Evolutionary conservation across 306 rosid species (phyloP).

Genomic region (Cucurbita moschata): DNA sequence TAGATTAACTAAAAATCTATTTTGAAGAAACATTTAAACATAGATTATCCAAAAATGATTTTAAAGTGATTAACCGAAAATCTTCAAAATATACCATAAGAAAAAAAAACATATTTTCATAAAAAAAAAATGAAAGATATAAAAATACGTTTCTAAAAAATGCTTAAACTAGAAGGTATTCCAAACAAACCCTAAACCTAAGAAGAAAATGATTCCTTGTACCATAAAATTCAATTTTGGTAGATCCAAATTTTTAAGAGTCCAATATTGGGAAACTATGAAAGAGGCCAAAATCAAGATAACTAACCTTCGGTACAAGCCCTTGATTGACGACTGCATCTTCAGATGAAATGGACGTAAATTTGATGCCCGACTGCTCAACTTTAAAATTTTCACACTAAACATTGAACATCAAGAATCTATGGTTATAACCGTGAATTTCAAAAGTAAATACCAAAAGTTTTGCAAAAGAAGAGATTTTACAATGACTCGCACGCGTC

Average conservation of each 20-base stretch:
- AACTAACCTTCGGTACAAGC: slow-evolving; percentile 69
- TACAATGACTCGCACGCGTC: slow-evolving; percentile 81
- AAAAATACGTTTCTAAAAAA: too few species aligned
- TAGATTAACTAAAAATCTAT: too few species aligned
- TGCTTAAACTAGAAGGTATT: too few species aligned
- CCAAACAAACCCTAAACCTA: not conserved
- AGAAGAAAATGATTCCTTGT: not conserved
- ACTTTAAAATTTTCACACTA: slow-evolving; percentile 60
- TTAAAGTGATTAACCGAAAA: too few species aligned
- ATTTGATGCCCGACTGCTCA: slow-evolving; percentile 41
- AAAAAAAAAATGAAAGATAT: too few species aligned
- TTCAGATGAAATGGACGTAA: slow-evolving; percentile 31
- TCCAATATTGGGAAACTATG: not conserved
- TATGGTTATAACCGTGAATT: not conserved
- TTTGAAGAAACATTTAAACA: too few species aligned
- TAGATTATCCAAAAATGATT: too few species aligned
- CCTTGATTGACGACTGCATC: slow-evolving; percentile 35
- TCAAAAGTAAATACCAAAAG: not conserved
- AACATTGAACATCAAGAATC: not conserved
- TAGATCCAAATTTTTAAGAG: not conserved
- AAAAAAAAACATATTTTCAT: too few species aligned
- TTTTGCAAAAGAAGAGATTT: slow-evolving; percentile 10
- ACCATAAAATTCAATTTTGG: not conserved
- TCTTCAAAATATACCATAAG: too few species aligned
- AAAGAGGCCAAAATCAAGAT: not conserved